Evolutionary conservation across 2,329 filamentous ascomycete genomes (phyloP).

Genomic region (Penicillium sp.): DNA sequence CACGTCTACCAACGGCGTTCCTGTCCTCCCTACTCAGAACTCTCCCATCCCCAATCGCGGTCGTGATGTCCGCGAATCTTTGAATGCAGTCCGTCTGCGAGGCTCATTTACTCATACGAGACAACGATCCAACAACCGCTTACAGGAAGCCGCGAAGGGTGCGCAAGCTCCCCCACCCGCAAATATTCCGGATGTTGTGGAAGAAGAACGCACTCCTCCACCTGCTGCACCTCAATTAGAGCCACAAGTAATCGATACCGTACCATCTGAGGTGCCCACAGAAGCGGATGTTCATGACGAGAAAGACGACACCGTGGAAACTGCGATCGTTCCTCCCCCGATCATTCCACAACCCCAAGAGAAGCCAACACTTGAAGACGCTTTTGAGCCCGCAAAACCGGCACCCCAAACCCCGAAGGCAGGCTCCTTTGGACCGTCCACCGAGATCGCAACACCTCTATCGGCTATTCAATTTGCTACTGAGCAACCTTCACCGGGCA

Average conservation of each 20-base stretch:
- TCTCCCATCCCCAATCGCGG: conserved; percentile 71
- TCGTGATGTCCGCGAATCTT: conserved; percentile 71
- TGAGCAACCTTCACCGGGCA: conserved; percentile 67
- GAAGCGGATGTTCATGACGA: conserved; percentile 37
- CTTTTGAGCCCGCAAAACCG: conserved; percentile 37
- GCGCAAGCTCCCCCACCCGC: conserved; percentile 42
- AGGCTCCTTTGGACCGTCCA: conserved; percentile 18
- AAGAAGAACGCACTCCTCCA: conserved; percentile 40
- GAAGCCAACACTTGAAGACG: conserved; percentile 35
- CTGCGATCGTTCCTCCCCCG: conserved; percentile 58
- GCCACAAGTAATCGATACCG: conserved; percentile 20
- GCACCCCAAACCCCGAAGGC: conserved; percentile 31
- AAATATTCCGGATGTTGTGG: conserved; percentile 64
- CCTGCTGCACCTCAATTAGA: conserved; percentile 33
- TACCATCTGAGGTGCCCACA: conserved; percentile 51
- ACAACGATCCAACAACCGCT: conserved; percentile 52
- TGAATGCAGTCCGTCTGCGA: conserved; percentile 67
- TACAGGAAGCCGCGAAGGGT: conserved; percentile 58
- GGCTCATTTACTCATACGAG: conserved; percentile 56
- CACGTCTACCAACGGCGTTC: conserved; percentile 74
- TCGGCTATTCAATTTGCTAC: conserved; percentile 57
- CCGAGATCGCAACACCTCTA: conserved; percentile 35
- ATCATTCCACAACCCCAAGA: conserved; percentile 50
- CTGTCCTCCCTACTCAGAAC: conserved; percentile 67
- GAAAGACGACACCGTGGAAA: conserved; percentile 10